These are phyloP conservation scores for Elsinoe fawcettii DNA, from an alignment of 2,329 filamentous ascomycete genomes.

Conservation along the genomic window DNA sequence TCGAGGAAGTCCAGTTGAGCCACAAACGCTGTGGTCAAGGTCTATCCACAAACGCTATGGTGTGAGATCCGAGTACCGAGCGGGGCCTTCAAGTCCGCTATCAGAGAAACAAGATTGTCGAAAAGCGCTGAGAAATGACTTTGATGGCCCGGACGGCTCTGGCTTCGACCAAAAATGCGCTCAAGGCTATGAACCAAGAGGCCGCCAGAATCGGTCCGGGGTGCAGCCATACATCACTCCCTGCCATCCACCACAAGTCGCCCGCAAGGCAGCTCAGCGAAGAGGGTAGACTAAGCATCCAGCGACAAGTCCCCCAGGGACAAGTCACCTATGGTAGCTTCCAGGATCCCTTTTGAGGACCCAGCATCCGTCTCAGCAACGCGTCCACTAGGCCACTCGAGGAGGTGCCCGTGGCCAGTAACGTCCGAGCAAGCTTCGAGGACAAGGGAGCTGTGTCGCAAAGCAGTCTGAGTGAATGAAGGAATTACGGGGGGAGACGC, in stretches of 20 bases:
- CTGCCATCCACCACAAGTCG: not conserved
- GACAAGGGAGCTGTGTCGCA: not conserved
- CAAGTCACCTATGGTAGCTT: not conserved
- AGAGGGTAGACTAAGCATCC: not conserved
- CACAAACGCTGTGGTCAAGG: not conserved
- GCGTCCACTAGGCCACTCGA: not conserved
- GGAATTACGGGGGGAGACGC: not conserved
- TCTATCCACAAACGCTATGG: not conserved
- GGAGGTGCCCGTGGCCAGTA: not conserved
- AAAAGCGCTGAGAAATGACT: constrained; percentile 1
- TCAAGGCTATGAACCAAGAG: not conserved
- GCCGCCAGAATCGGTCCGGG: not conserved
- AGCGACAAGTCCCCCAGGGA: not conserved
- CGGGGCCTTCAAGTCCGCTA: not conserved
- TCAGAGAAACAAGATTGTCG: not conserved
- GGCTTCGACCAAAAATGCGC: not conserved
- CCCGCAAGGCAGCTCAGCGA: not conserved
- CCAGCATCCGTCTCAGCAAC: not conserved
- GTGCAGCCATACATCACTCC: constrained; percentile 6
- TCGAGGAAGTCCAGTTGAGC: not conserved
- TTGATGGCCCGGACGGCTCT: not conserved
- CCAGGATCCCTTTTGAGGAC: not conserved
- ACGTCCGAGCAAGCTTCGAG: not conserved
- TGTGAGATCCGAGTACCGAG: not conserved
- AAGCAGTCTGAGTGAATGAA: not conserved